These are phyloP conservation scores for Sporisorium exsertum DNA, from an alignment of 1,284 basidiomycete genomes.

Conservation along the genomic window DNA sequence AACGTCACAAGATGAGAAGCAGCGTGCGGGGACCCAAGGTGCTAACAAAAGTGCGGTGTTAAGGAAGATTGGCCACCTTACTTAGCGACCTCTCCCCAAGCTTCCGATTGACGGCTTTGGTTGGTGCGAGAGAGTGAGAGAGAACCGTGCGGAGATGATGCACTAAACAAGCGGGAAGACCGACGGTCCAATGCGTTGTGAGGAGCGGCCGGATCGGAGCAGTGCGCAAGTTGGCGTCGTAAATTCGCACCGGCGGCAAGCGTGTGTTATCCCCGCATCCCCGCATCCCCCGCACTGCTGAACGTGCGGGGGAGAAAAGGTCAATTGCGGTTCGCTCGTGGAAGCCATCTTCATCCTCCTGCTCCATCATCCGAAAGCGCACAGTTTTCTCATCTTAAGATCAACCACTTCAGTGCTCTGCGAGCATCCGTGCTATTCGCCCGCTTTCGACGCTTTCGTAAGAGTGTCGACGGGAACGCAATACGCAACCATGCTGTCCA, in stretches of 20 bases:
- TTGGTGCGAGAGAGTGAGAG: too few relatives aligned
- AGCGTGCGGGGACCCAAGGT: not conserved
- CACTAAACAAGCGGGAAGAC: not conserved
- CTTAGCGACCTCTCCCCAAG: too few relatives aligned
- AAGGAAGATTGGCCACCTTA: not conserved
- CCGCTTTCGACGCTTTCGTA: not conserved
- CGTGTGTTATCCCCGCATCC: constrained; percentile 16
- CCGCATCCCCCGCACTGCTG: too few relatives aligned
- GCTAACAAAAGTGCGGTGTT: not conserved
- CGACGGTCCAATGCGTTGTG: too few relatives aligned
- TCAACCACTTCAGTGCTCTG: too few relatives aligned
- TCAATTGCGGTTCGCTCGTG: not conserved
- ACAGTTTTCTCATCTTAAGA: too few relatives aligned
- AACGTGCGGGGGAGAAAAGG: not conserved
- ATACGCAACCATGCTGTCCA: constrained; percentile 10
- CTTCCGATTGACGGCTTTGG: too few relatives aligned
- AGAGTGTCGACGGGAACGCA: not conserved
- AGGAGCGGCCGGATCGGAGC: too few relatives aligned
- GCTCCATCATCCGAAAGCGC: not conserved
- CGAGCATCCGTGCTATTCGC: too few relatives aligned
- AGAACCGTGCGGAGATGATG: constrained; percentile 12
- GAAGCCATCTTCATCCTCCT: not conserved
- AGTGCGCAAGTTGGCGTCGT: constrained; percentile 16
- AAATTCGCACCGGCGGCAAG: constrained; percentile 21
- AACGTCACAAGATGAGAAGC: not conserved